Evolutionary conservation across 345 rosid species (phyloP), one percentile per base, ranked within the genome.

Genomic region (Punica granatum): DNA sequence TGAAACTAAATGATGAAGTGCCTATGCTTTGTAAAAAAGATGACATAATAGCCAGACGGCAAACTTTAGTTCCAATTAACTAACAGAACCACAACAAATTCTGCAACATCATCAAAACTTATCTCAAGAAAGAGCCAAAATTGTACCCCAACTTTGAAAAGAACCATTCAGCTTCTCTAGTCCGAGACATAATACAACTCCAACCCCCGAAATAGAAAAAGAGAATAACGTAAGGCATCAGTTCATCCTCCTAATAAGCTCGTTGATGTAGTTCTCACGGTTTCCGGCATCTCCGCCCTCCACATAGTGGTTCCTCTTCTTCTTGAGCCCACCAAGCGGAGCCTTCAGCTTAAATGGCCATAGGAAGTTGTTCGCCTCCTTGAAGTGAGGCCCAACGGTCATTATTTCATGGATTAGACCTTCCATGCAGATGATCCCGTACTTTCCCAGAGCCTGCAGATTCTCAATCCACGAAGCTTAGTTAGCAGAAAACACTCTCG

Each of bases 341-440:
- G 98, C 97, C 83, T 86, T 93, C 9, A 93, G 90, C 85, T 93
- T 84, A 79, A 93, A 93, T 8, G 97, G 97, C 98, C 97, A 93
- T 16, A 90, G 68, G 79, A 87, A 93, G 82, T 85, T 85, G 69
- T 85, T 87, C 7, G 97, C 97, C 74, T 93, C 90, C 84, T 90
- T 93, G 78, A 93, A 93, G 66, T 90, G 96, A 39, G 96, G 96
- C 18, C 98, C 98, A 0, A 93, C 97, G 0, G 92, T 88, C 79
- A 89, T 65, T 43, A 93, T 88, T 78, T 90, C 98, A 44, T 92
- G 97, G 70, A 92, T 84, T 31, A 92, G 78, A 76, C 87, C 98
- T 70, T 92, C 98, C 36, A 68, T 66, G 70, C 89, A 90, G 75
- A 90, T 81, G 53, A 90, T 89, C 11, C 92, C 94, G 32, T 76